phyloP scores from a whole-genome alignment of 192 early-diverging fungal genomes.

The Obelidium mucronatum region DNA sequence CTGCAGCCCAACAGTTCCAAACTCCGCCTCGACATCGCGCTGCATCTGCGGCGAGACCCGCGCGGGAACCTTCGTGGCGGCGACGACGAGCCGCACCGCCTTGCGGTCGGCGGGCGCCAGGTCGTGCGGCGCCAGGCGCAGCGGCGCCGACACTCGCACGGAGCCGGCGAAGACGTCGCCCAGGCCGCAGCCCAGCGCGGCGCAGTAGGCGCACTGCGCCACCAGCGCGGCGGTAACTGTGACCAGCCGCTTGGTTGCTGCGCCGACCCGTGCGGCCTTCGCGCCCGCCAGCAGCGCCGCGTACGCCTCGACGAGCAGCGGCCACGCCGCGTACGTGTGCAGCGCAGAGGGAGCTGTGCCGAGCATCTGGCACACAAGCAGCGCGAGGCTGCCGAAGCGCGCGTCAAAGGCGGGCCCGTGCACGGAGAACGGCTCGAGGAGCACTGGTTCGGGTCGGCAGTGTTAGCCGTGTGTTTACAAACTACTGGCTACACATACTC shows the following conservation, averaged over 20 bases:
- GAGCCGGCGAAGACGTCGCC: conserved; percentile 14
- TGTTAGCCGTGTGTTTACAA: too few relatives aligned
- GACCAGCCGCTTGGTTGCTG: neutral
- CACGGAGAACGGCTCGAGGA: neutral
- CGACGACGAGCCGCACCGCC: conserved; percentile 11
- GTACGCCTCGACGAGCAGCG: neutral
- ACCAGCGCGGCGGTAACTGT: neutral
- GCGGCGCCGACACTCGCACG: neutral
- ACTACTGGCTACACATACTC: too few relatives aligned
- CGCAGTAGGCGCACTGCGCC: conserved; percentile 26
- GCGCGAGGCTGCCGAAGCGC: neutral
- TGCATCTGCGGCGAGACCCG: conserved; percentile 21
- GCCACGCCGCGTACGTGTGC: conserved; percentile 2
- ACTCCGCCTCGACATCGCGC: neutral
- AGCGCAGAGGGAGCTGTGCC: neutral
- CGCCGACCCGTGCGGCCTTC: neutral
- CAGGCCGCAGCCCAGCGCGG: neutral
- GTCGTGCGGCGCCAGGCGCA: neutral
- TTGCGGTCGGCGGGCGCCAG: neutral
- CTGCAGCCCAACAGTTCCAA: neutral
- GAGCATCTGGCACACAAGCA: neutral
- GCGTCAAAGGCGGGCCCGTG: neutral
- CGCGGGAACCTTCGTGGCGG: conserved; percentile 20
- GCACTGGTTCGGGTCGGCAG: too few relatives aligned
- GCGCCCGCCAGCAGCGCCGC: neutral